Evolutionary conservation across 306 rosid species (phyloP), one percentile per base, ranked within the genome.

Genomic region (Prinsepia uniflora): DNA sequence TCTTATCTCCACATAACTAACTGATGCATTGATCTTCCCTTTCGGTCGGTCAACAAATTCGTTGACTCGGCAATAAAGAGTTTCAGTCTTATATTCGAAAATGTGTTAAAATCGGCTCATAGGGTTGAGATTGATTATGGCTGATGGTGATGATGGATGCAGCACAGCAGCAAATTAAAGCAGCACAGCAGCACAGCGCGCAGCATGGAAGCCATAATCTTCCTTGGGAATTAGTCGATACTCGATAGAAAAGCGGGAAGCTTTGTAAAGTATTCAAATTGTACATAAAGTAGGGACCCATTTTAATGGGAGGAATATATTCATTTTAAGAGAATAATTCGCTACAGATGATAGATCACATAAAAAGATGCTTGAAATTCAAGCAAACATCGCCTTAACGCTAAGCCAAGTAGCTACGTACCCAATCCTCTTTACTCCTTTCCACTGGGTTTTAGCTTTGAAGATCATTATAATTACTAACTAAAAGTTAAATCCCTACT

Each of bases 291-390:
- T 69, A 56, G 89, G 96, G 96, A 67, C 91, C 89, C 89, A 49
- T 70, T 75, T 76, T 54, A 30, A 54, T 30, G 2, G 36, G 36
- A 53, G 81, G 98, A 90, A 92, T 92, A 92, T 92, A 88, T 92
- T 92, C 98, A 85, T 81, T 76, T 76, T 72, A 1, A 73, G 54
- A 76, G 96, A 92, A 92, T 92, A 88, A 90, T 87, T 87, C 85
- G 42, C 67, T 72, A 66, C 30, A 24, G 30, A 24, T 24, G 30
- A 24, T 63, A 84, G 80, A 84, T 75, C 76, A 84, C 82, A 86
- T 79, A 85, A 87, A 85, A 87, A 84, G 90, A 90, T 87, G 98
- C 98, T 93, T 93, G 82, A 93, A 85, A 62, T 86, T 90, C 88
- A 93, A 90, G 98, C 98, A 90, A 88, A 84, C 90, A 76, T 76